Base-by-base conservation (phyloP, 1,284 basidiomycete species). In the Leccinum subfulvum region DNA sequence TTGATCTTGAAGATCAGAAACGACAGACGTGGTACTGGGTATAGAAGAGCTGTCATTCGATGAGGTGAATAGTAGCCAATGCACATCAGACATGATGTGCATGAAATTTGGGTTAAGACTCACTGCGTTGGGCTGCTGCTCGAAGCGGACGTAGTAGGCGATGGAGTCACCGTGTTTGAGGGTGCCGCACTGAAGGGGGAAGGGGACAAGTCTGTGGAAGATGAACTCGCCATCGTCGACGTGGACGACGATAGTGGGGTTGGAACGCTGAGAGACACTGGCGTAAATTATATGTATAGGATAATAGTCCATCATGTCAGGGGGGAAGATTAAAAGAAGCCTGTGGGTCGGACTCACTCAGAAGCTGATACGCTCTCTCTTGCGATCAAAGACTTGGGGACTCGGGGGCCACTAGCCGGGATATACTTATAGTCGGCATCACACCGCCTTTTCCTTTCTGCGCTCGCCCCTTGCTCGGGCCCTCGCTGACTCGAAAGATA, bases 1-100 rank as follows among this genome's bases (percentile, higher is more conserved):
- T 37, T n/a, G 52, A 56, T 26, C 30, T 33, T 33, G 49, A 63
- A 13, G 18, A 62, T 47, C 41, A 37, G 65, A 55, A 58, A 14
- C 21, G 49, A 51, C 30, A 11, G 53, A 30, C 37, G 35, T 37
- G 3, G 44, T 49, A 33, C 51, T 44, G 13, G 44, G 26, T 21
- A n/a, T 16, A 44, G 55, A 14, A 14, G 49, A 49, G 23, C 54
- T 30, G 26, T 4, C 18, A 51, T 44, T 16, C 8, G 44, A 52
- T 11, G 37, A 23, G 26, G 35, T 68, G 56, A 10, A 55, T n/a
- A 30, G 58, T 8, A n/a, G 23, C 23, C 44, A 4, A 41, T 49
- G 47, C 47, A 37, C 14, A 55, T 44, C 21, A 56, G 21, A 10
- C 16, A 44, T 49, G 11, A 49, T 44, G 30, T 26, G n/a, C 26